Conservation (phyloP, 2,329 filamentous ascomycete species). For the Nannizziopsis barbatae region DNA sequence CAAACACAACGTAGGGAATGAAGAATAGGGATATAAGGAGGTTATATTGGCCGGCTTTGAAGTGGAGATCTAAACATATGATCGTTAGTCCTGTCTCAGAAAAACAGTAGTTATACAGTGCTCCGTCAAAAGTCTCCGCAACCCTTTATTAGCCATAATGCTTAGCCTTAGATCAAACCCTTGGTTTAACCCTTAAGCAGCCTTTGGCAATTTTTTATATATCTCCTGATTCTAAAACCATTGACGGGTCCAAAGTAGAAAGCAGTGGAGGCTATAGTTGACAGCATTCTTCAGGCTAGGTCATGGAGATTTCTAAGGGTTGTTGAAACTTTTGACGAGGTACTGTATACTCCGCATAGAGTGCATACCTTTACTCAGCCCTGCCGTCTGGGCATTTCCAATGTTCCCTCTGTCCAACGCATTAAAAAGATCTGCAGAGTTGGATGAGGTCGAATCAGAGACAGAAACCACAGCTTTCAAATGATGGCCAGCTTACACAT, state of each 20-base stretch:
- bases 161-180: no score
- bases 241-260: no score
- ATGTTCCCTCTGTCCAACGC: constrained; percentile 41
- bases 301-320: no score
- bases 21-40: constrained; percentile 62
- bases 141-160: no score
- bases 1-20: constrained; percentile 60
- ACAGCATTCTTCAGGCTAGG: no score
- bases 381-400: constrained; percentile 49
- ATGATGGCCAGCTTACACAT: constrained; percentile 38
- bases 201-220: no score
- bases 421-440: constrained; percentile 42
- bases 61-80: constrained; percentile 37
- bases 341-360: no score
- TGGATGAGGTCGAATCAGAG: neutral
- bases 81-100: constrained; percentile 25
- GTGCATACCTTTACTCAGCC: constrained; percentile 32
- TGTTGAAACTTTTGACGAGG: no score
- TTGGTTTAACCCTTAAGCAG: no score
- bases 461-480: neutral
- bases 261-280: no score
- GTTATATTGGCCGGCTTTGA: constrained; percentile 56
- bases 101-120: neutral
- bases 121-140: no score
- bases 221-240: no score